Evolutionary conservation across 192 early-diverging fungal genomes (phyloP).

Genomic region (Backusella tuberculispora): DNA sequence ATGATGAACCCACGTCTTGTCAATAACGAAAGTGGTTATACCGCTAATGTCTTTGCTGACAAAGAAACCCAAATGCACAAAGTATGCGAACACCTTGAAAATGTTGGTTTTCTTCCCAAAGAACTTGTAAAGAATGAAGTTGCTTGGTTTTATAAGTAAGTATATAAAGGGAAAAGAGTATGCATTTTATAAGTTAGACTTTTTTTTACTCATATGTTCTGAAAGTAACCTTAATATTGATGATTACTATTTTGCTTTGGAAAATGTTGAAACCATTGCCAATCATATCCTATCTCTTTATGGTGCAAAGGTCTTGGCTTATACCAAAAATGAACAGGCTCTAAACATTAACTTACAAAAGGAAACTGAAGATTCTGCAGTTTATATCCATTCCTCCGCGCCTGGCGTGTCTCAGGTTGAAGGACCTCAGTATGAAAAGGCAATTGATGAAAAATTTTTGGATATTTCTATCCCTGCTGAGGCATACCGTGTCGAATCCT

Average conservation of each 20-base stretch:
- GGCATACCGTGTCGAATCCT: constrained; percentile 95
- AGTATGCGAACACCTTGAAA: constrained; percentile 81
- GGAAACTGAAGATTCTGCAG: constrained; percentile 87
- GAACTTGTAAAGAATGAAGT: constrained; percentile 90
- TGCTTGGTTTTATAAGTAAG: constrained; percentile 71
- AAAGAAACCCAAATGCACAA: constrained; percentile 91
- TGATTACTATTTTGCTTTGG: constrained; percentile 96
- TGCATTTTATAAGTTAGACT: not conserved
- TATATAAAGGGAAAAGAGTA: not conserved
- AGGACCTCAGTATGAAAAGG: constrained; percentile 84
- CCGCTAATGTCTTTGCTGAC: constrained; percentile 83
- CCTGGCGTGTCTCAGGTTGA: constrained; percentile 90
- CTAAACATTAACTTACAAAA: constrained; percentile 88
- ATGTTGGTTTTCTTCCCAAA: constrained; percentile 88
- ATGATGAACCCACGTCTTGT: not conserved
- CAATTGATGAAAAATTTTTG: constrained; percentile 91
- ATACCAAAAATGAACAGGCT: constrained; percentile 81
- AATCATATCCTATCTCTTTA: constrained; percentile 97
- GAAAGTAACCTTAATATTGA: constrained; percentile 93
- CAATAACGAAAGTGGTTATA: constrained; percentile 59
- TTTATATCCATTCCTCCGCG: constrained; percentile 95
- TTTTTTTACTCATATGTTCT: not conserved
- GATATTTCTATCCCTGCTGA: constrained; percentile 69
- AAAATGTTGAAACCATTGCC: constrained; percentile 88
- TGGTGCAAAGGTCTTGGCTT: constrained; percentile 93